Base-by-base conservation (phyloP, 129 eudicot genomes). In the Flaveria trinervia region DNA sequence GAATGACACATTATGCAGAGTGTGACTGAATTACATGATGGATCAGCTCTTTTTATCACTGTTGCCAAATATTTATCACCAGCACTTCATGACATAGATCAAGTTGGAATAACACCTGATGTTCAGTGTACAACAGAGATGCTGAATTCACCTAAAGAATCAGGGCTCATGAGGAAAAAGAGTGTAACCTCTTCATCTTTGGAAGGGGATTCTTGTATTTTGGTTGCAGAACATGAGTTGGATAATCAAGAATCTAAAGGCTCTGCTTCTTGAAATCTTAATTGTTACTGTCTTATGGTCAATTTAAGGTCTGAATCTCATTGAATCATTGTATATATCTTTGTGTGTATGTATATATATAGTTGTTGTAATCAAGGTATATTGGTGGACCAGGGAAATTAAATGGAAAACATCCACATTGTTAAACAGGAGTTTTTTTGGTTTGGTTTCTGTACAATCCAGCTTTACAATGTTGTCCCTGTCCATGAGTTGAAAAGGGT, bases 1-100 rank as follows among this genome's bases (percentile, higher is more conserved):
- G 44, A 48, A 28, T 73, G 30, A 14, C 70, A 9, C 18, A 36
- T 25, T 22, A 3, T 88, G 83, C 81, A 94, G 98, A 91, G 96
- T 66, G 98, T 94, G 68, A 94, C 98, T 23, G 96, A 94, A 73
- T 83, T 94, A 44, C 86, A 87, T 26, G 98, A 91, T 36, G 98
- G 98, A 68, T 94, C 97, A 7, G 98, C 98, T 66, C 86, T 94
- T 25, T 94, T 94, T 13, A 81, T 94, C 5, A 94, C 98, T 5
- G 98, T 94, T 26, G 98, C 98, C 0, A 94, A 94, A 81, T 94
- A 94, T 69, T 75, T 94, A 77, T 94, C 97, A 9, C 98, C 98
- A 5, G 88, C 97, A 57, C 92, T 89, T 79, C 97, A 91, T 55
- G 92, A 85, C 81, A 94, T 94, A 11, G 97, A 94, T 62, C 89